phyloP scores from a whole-genome alignment of 164 flowering plant species.

The Taxillus chinensis region DNA sequence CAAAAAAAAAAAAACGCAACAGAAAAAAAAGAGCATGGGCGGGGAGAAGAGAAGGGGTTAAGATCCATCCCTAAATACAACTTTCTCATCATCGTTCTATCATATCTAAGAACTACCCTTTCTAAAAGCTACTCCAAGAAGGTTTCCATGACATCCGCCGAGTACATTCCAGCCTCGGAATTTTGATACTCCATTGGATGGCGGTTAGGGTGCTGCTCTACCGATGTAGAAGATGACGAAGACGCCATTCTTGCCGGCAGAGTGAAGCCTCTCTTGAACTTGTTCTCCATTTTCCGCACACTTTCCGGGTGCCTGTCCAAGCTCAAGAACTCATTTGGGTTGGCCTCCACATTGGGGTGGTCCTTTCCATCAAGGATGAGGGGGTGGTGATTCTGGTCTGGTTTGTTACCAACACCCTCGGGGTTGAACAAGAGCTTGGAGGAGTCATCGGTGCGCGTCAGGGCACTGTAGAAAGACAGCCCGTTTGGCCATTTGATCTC shows the following conservation, averaged over 20 bases:
- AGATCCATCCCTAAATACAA: not conserved
- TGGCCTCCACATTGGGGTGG: constrained; percentile 25
- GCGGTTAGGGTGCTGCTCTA: constrained; percentile 41
- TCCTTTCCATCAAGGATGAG: constrained; percentile 25
- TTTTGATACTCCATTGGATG: constrained; percentile 39
- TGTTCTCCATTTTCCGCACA: constrained; percentile 50
- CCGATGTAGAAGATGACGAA: constrained; percentile 59
- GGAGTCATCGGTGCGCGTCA: constrained; percentile 54
- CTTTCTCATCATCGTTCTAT: constrained; percentile 4
- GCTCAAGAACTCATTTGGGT: constrained; percentile 69
- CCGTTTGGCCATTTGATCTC: constrained; percentile 99
- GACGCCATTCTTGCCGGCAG: constrained; percentile 73
- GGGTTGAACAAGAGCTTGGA: constrained; percentile 62
- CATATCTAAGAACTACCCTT: constrained; percentile 9
- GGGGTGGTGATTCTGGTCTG: constrained; percentile 29
- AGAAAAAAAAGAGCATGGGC: no score
- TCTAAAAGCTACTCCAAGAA: constrained; percentile 45
- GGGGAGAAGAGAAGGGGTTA: no score
- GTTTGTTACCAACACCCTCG: constrained; percentile 46
- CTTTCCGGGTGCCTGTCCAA: constrained; percentile 50
- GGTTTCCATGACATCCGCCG: constrained; percentile 79
- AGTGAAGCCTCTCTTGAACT: constrained; percentile 83
- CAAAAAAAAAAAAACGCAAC: no score
- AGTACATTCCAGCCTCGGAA: constrained; percentile 58
- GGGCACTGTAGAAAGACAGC: constrained; percentile 68